Conservation (phyloP, 495 filamentous ascomycete genomes). For the Sabuloglossum arenarium region DNA sequence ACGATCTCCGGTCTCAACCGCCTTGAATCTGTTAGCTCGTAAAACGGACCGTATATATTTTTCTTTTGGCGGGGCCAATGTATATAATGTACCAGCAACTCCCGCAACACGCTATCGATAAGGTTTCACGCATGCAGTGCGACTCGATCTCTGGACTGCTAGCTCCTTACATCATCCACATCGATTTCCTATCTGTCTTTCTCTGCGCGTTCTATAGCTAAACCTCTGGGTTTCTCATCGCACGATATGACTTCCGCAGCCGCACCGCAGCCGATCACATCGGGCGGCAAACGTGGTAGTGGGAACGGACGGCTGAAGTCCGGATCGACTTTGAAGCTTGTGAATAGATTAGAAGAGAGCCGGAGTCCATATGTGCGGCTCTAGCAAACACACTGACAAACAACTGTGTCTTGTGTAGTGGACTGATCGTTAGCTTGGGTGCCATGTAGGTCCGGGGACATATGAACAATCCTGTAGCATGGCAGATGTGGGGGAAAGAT, state of each 20-base stretch:
- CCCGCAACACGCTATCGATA: background rate
- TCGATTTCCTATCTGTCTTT: background rate
- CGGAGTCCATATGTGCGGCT: constrained; percentile 53
- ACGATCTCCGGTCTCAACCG: no score
- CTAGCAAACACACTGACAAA: background rate
- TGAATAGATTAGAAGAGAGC: constrained; percentile 53
- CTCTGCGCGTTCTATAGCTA: background rate
- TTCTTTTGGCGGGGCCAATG: no score
- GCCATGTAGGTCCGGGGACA: constrained; percentile 48
- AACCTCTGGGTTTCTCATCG: background rate
- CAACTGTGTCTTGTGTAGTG: background rate
- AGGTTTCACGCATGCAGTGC: background rate
- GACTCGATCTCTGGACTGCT: background rate
- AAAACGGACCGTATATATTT: no score
- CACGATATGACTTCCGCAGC: constrained; percentile 1
- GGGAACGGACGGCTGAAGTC: background rate
- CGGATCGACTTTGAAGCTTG: constrained; percentile 17
- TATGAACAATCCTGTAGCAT: constrained; percentile 70
- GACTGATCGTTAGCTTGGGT: background rate
- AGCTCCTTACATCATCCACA: background rate
- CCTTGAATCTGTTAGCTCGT: no score
- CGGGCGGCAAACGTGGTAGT: background rate
- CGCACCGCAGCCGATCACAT: background rate
- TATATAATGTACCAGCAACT: no score
- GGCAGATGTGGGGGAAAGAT: constrained; percentile 75